Evolutionary conservation across 495 filamentous ascomycete species (phyloP).

Genomic region (Emericellopsis terricola): DNA sequence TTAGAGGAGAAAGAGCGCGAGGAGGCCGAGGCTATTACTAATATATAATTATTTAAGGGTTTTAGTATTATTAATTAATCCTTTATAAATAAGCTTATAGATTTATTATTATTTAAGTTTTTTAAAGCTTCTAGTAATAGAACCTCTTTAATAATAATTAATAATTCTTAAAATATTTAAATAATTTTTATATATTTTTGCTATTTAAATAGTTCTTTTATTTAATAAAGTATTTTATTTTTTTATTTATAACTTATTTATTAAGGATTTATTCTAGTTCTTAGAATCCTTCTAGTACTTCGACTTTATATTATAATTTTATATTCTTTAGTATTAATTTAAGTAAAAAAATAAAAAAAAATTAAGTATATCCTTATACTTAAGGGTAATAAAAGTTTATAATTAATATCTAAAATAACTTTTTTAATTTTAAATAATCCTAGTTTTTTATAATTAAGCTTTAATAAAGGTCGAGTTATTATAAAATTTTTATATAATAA

Average conservation of each 20-base stretch:
- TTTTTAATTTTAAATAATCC: background rate
- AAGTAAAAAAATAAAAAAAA: background rate
- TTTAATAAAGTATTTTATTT: background rate
- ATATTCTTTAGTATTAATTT: background rate
- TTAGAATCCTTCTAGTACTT: background rate
- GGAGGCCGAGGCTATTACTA: too few relatives aligned
- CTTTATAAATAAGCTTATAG: background rate
- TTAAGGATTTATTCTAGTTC: background rate
- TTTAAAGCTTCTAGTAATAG: too few relatives aligned
- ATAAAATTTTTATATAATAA: background rate
- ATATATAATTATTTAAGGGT: background rate
- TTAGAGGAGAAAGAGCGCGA: too few relatives aligned
- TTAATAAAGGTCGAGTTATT: background rate
- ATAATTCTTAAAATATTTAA: background rate
- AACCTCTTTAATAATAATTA: background rate
- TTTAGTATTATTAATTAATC: background rate
- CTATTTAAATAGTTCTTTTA: background rate
- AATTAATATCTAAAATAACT: background rate
- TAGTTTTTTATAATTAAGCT: constrained; percentile 1
- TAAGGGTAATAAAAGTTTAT: background rate
- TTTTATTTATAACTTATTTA: background rate
- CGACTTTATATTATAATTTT: background rate
- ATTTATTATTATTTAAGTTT: background rate
- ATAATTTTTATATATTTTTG: background rate
- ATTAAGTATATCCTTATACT: background rate